A percentile compares a stretch with the other conserved stretches of the same genome.
Conservation (phyloP, 2,329 filamentous ascomycete species). For the Rutstroemia sp. region DNA sequence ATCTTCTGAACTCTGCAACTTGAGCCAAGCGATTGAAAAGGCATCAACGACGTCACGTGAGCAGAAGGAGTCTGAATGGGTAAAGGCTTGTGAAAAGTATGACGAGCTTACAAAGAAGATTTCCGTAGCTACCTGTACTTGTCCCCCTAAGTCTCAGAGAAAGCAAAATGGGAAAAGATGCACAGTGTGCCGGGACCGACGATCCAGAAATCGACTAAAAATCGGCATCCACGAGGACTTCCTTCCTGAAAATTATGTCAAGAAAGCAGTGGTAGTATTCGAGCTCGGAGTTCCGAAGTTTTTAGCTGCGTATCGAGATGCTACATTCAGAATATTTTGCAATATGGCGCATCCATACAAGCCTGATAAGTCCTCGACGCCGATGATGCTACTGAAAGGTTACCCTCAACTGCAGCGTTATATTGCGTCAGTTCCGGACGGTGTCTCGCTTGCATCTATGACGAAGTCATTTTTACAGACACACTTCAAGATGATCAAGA, state of each 20-base stretch:
- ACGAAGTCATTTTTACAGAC: too few species aligned
- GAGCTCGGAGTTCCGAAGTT: constrained; percentile 40
- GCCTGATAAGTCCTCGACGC: neutral
- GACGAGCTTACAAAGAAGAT: constrained; percentile 32
- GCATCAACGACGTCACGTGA: constrained; percentile 24
- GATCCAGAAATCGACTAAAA: too few species aligned
- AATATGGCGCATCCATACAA: neutral
- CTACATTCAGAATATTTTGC: constrained; percentile 41
- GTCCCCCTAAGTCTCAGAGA: too few species aligned
- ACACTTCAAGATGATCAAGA: too few species aligned
- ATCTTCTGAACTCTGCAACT: constrained; percentile 14
- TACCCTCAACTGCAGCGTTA: constrained; percentile 20
- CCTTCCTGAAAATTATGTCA: constrained; percentile 33
- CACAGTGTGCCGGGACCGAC: constrained; percentile 32
- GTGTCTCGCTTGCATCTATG: too few species aligned
- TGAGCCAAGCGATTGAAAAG: constrained; percentile 28
- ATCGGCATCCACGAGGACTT: constrained; percentile 40
- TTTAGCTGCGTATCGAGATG: constrained; percentile 43
- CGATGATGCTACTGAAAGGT: constrained; percentile 9
- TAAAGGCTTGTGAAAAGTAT: constrained; percentile 29
- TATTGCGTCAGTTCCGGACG: too few species aligned
- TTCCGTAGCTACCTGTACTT: neutral
- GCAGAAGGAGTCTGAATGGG: constrained; percentile 36
- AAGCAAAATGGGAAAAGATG: constrained; percentile 32
- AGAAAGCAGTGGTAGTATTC: constrained; percentile 41